phyloP scores from a whole-genome alignment of 768 basidiomycete species.

The Boletus subcaerulescens region DNA sequence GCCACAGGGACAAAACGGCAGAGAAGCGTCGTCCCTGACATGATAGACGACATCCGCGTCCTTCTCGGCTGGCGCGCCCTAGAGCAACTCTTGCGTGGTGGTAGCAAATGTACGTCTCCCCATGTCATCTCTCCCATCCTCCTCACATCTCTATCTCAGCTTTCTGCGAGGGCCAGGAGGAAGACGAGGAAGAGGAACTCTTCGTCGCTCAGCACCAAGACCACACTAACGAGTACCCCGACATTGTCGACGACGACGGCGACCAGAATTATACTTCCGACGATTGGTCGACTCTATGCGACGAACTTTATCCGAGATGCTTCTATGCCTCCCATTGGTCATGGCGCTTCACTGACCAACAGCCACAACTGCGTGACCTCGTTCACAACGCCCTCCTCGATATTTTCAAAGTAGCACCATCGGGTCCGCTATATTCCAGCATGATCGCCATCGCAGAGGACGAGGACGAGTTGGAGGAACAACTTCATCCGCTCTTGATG shows the following conservation, averaged over 20 bases:
- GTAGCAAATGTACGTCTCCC: constrained; percentile 37
- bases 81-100: constrained; percentile 54
- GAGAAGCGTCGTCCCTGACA: constrained; percentile 40
- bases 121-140: neutral
- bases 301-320: constrained; percentile 27
- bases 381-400: constrained; percentile 44
- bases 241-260: constrained; percentile 32
- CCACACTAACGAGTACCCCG: neutral
- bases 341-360: constrained; percentile 37
- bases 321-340: constrained; percentile 56
- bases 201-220: neutral
- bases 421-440: constrained; percentile 41
- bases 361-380: constrained; percentile 39
- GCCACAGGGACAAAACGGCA: constrained; percentile 33
- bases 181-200: constrained; percentile 26
- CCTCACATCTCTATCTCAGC: neutral
- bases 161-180: constrained; percentile 10
- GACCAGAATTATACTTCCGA: constrained; percentile 28
- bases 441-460: constrained; percentile 41
- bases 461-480: constrained; percentile 30
- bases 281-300: constrained; percentile 18
- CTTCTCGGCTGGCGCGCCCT: constrained; percentile 50
- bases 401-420: constrained; percentile 53
- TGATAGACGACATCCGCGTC: constrained; percentile 58
- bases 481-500: constrained; percentile 34